Base-by-base conservation (phyloP, 140 eudicot genomes). In the Ambrosia hybrid region DNA sequence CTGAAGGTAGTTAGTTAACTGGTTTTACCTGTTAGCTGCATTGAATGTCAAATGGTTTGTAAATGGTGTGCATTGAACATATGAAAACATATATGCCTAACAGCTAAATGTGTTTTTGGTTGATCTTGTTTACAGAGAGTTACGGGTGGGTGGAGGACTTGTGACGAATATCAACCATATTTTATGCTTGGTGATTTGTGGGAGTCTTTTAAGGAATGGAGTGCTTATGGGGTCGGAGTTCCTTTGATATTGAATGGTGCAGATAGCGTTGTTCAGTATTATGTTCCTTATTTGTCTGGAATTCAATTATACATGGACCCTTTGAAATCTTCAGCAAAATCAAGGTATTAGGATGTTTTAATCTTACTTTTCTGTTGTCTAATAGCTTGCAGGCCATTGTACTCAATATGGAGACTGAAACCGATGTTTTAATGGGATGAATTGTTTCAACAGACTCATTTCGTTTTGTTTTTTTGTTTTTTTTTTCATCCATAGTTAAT, bases 151-250 rank as follows among this genome's bases (percentile, higher is more conserved):
- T 85, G 91, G 96, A 81, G 80, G 59, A 83, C 65, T 73, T 76
- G 71, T 51, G 87, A 75, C 11, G 72, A 80, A 60, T 65, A 78
- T 62, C 86, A 73, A 11, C 87, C 98, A 0, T 86, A 76, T 76
- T 92, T 89, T 71, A 57, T 86, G 61, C 95, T 92, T 30, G 95
- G 87, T 9, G 98, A 92, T 80, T 91, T 92, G 21, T 92, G 98
- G 98, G 98, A 89, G 34, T 85, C 96, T 9, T 85, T 86, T 68
- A 78, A 81, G 68, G 98, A 92, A 76, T 86, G 98, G 98, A 89
- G 98, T 85, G 95, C 95, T 5, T 92, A 85, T 68, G 96, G 98
- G 49, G 96, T 85, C 4, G 97, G 95, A 79, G 97, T 89, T 48
- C 97, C 97, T 17, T 86, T 91, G 13, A 68, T 85, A 62, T 70